Percentiles rank a stretch among this genome's conserved stretches.
These are phyloP conservation scores for Articulospora tetracladia DNA, from an alignment of 495 filamentous ascomycete genomes.

Conservation along the genomic window DNA sequence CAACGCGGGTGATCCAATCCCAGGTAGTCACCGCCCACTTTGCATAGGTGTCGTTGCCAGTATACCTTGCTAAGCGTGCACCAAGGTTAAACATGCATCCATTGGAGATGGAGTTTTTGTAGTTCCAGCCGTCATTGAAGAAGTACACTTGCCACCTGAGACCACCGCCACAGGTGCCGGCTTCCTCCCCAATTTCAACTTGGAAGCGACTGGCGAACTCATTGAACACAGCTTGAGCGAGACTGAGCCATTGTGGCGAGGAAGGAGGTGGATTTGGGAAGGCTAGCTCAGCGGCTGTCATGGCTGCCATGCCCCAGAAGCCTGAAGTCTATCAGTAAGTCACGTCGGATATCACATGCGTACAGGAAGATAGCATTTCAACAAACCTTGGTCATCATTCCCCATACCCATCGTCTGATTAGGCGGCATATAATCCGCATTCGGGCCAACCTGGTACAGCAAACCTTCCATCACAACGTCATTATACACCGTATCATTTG, in stretches of 20 bases:
- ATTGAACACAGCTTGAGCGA: slow-evolving; percentile 81
- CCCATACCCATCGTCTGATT: slow-evolving; percentile 75
- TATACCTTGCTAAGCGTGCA: slow-evolving; percentile 70
- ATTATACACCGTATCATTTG: slow-evolving; percentile 67
- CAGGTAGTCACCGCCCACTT: slow-evolving; percentile 67
- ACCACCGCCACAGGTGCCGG: slow-evolving; percentile 61
- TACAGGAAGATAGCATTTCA: background rate
- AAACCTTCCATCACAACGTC: slow-evolving; percentile 55
- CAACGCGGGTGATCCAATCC: slow-evolving; percentile 63
- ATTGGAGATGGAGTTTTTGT: slow-evolving; percentile 85
- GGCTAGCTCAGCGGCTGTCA: slow-evolving; percentile 66
- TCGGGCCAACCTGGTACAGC: slow-evolving; percentile 60
- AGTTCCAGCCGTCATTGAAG: slow-evolving; percentile 71
- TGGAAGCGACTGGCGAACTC: slow-evolving; percentile 59
- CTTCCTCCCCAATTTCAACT: too few relatives aligned
- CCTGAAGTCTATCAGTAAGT: slow-evolving; percentile 59
- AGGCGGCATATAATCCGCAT: slow-evolving; percentile 57
- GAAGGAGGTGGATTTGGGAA: slow-evolving; percentile 59
- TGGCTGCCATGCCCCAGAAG: slow-evolving; percentile 78
- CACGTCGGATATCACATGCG: too few relatives aligned
- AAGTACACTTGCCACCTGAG: slow-evolving; percentile 78
- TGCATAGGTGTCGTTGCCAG: slow-evolving; percentile 69
- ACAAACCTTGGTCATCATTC: slow-evolving; percentile 69
- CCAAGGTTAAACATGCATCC: slow-evolving; percentile 88
- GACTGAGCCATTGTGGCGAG: slow-evolving; percentile 67